phyloP scores from a whole-genome alignment of 768 basidiomycete genomes.

The Pleurotus giganteus region DNA sequence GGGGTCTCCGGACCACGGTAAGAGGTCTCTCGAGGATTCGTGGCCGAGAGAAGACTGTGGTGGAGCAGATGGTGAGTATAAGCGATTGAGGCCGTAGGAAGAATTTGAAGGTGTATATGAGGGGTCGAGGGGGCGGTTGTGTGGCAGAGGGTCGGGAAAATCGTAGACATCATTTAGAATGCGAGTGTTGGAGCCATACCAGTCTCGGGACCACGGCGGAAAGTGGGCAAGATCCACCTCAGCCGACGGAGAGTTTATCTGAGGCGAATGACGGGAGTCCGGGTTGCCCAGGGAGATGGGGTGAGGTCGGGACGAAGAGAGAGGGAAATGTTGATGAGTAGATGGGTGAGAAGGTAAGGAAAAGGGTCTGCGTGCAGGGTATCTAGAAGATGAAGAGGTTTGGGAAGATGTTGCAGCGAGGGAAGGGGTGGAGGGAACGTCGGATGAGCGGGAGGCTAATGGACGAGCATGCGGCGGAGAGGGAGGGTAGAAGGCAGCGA shows the following conservation, averaged over 20 bases:
- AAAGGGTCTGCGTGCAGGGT: constrained; percentile 38
- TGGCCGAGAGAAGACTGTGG: constrained; percentile 32
- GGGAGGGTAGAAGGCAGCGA: constrained; percentile 16
- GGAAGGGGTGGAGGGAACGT: constrained; percentile 31
- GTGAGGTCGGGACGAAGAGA: constrained; percentile 17
- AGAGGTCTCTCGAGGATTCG: constrained; percentile 39
- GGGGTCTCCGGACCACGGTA: constrained; percentile 54
- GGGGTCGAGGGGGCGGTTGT: constrained; percentile 31
- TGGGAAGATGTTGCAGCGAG: constrained; percentile 43
- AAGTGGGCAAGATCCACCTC: constrained; percentile 63
- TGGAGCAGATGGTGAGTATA: constrained; percentile 27
- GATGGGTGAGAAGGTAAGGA: constrained; percentile 42
- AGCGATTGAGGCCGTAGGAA: constrained; percentile 29
- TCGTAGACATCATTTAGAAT: constrained; percentile 15
- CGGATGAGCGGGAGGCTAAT: constrained; percentile 25
- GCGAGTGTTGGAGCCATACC: constrained; percentile 43
- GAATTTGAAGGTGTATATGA: constrained; percentile 23
- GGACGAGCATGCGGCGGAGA: constrained; percentile 23
- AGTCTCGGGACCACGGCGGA: constrained; percentile 60
- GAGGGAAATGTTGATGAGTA: constrained; percentile 22
- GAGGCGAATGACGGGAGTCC: constrained; percentile 17
- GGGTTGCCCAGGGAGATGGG: constrained; percentile 17
- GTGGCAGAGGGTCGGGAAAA: constrained; percentile 19
- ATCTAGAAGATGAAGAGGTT: constrained; percentile 21
- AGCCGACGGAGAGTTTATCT: constrained; percentile 25